A percentile compares a stretch with the other conserved stretches of the same genome.
These are phyloP conservation scores for Buxus sempervirens DNA, from an alignment of 164 flowering plant species.

Conservation along the genomic window DNA sequence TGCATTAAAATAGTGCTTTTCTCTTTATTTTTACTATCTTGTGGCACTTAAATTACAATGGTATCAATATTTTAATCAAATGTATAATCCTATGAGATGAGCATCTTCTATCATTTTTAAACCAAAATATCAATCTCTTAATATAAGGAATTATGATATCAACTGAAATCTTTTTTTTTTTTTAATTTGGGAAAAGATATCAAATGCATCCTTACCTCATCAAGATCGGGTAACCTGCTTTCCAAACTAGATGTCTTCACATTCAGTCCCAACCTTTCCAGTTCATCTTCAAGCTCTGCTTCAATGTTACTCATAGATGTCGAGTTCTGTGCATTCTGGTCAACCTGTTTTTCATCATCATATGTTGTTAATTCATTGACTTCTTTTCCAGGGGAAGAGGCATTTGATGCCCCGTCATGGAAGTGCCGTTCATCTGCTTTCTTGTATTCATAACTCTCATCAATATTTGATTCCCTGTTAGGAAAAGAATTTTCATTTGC, in stretches of 20 bases:
- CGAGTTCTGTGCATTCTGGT: conserved; percentile 25
- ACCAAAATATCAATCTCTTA: background rate
- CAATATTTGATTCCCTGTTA: conserved; percentile 15
- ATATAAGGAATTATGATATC: background rate
- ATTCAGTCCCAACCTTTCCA: conserved; percentile 75
- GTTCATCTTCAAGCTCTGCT: conserved; percentile 96
- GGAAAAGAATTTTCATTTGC: conserved; percentile 20
- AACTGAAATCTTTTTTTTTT: background rate
- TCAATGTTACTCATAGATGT: conserved; percentile 65
- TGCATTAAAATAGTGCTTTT: too few relatives aligned
- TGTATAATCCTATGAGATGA: background rate
- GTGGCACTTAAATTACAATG: background rate
- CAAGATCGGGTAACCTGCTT: conserved; percentile 34
- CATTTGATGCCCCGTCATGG: conserved; percentile 12
- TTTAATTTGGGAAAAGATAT: too few relatives aligned
- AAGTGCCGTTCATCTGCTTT: conserved; percentile 26
- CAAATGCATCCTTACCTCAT: conserved; percentile 47
- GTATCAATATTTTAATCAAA: background rate
- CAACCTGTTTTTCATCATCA: conserved; percentile 18
- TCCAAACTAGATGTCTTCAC: conserved; percentile 42
- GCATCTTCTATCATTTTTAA: background rate
- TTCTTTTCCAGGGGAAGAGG: conserved; percentile 20
- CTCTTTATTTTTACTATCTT: too few relatives aligned
- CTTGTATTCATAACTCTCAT: conserved; percentile 38
- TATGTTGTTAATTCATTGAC: conserved; percentile 14